Percentiles rank a stretch among this genome's conserved stretches.
Evolutionary conservation across 2,329 filamentous ascomycete genomes (phyloP).

Genomic region (Pseudogymnoascus pannorum): DNA sequence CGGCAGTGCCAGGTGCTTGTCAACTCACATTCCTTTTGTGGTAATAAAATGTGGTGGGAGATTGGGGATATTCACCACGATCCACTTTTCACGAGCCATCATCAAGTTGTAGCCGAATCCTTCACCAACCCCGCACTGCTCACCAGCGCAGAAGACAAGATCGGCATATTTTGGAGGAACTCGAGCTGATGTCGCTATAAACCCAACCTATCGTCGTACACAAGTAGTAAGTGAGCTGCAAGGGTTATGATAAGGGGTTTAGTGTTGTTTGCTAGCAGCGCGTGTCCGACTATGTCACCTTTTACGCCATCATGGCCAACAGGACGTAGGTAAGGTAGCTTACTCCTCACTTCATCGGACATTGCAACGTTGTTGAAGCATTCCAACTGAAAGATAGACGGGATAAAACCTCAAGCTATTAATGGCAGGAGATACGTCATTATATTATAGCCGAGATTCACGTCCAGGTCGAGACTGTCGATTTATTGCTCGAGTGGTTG

Average conservation of each 20-base stretch:
- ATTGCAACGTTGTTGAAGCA: constrained; percentile 1
- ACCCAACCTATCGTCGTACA: background rate
- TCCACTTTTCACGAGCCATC: background rate
- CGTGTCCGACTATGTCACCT: background rate
- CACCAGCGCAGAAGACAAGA: background rate
- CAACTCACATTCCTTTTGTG: background rate
- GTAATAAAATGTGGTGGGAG: background rate
- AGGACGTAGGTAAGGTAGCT: too few relatives aligned
- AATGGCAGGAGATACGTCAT: background rate
- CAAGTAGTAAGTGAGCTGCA: constrained; percentile 1
- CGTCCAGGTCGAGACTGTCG: too few relatives aligned
- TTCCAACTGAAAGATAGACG: background rate
- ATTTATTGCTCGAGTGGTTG: background rate
- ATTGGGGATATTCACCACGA: background rate
- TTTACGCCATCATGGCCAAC: background rate
- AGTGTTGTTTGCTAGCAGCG: background rate
- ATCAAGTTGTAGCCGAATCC: background rate
- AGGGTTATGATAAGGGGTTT: background rate
- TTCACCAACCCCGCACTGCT: background rate
- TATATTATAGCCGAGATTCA: background rate
- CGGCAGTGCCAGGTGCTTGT: background rate
- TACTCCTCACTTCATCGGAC: background rate
- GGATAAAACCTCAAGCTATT: background rate
- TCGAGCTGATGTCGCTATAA: constrained; percentile 2
- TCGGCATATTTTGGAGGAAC: background rate